Percentiles rank a stretch among this genome's conserved stretches.
Evolutionary conservation across 2,329 filamentous ascomycete genomes (phyloP).

Genomic region (Zasmidium angulare): DNA sequence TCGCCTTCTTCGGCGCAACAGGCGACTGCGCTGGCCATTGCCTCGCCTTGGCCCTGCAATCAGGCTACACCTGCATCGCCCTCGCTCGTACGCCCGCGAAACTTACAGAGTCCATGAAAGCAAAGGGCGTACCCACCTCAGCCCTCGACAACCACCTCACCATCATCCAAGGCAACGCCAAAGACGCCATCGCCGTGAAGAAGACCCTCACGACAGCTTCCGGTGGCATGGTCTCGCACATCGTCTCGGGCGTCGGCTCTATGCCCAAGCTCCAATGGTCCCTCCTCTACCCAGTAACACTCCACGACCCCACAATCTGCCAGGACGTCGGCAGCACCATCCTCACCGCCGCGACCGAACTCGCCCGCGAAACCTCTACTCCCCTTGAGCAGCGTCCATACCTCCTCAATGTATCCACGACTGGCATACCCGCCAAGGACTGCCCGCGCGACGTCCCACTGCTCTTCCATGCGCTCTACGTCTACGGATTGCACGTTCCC

Average conservation of each 20-base stretch:
- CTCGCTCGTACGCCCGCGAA: conserved; percentile 53
- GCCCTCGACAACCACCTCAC: conserved; percentile 43
- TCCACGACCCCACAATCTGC: conserved; percentile 39
- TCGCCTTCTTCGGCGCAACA: conserved; percentile 56
- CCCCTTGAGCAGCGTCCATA: conserved; percentile 27
- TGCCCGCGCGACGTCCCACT: conserved; percentile 39
- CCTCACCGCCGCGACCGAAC: conserved; percentile 31
- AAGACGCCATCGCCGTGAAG: conserved; percentile 43
- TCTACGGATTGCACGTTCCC: conserved; percentile 34
- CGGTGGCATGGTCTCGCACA: conserved; percentile 32
- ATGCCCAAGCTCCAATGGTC: conserved; percentile 30
- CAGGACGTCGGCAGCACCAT: conserved; percentile 33
- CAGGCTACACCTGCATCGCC: conserved; percentile 47
- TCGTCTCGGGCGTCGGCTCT: conserved; percentile 51
- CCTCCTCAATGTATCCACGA: conserved; percentile 39
- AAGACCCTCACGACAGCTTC: conserved; percentile 34
- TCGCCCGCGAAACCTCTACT: conserved; percentile 7
- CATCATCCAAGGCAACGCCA: conserved; percentile 50
- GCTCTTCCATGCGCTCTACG: conserved; percentile 36
- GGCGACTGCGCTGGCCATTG: conserved; percentile 49
- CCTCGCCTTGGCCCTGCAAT: conserved; percentile 40
- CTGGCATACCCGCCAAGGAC: conserved; percentile 34
- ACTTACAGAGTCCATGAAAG: conserved; percentile 44
- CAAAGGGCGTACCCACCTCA: conserved; percentile 40
- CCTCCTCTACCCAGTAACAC: conserved; percentile 31